Evolutionary conservation across 176 grass and related monocot species (phyloP), one percentile per base, ranked within the genome.

Genomic region (Rhynchospora tenuis): DNA sequence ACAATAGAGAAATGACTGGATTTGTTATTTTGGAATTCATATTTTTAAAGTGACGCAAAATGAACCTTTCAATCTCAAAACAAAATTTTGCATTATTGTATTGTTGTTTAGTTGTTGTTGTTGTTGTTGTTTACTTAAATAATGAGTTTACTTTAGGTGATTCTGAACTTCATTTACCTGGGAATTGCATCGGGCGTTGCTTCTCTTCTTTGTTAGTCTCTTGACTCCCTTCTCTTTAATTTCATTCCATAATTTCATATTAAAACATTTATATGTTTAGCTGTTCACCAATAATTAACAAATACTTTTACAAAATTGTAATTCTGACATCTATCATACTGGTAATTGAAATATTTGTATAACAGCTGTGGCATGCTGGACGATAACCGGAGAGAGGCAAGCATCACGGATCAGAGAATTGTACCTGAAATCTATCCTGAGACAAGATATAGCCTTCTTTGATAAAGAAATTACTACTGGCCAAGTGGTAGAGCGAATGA

Each of bases 101-200:
- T n/a, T n/a, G n/a, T n/a, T n/a, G n/a, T n/a, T n/a, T n/a, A n/a
- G n/a, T n/a, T n/a, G n/a, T n/a, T n/a, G n/a, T n/a, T n/a, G n/a
- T n/a, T n/a, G n/a, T n/a, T n/a, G n/a, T n/a, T n/a, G n/a, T n/a
- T 51, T 27, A 6, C 14, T 74, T 52, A n/a, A 74, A 51, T 72
- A 23, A 23, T 72, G 13, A 72, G 20, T 72, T 72, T 44, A 23
- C 3, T 74, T 51, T 15, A 97, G 94, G 88, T 92, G 33, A 84
- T 88, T 78, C 43, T 90, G 77, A 92, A 94, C 48, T 97, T 91
- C 79, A 47, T 97, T 3, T 97, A 94, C 83, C 84, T 97, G 79
- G 92, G 74, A 75, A 84, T 92, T 74, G 94, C 90, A 88, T 70
- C 92, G 44, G 90, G 90, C 12, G 9, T 92, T 23, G 92, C 84